phyloP scores from a whole-genome alignment of 129 eudicot species.

The Logfia minima region DNA sequence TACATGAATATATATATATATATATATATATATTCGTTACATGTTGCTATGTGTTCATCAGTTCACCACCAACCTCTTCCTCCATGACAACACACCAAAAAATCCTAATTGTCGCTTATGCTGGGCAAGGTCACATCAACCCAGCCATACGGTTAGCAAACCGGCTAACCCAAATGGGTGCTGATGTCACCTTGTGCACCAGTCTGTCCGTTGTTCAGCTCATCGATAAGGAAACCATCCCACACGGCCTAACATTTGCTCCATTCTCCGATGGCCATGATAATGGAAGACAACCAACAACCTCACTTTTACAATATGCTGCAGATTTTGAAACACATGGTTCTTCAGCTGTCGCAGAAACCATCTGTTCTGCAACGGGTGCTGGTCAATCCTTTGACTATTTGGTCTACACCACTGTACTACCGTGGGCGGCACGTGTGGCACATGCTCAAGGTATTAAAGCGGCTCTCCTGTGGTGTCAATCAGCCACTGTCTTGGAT shows the following conservation, averaged over 20 bases:
- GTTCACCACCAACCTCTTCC: background rate
- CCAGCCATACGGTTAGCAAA: conserved; percentile 45
- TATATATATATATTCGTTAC: background rate
- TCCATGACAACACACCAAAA: conserved; percentile 11
- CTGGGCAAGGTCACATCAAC: conserved; percentile 43
- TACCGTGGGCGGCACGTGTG: conserved; percentile 48
- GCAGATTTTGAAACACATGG: conserved; percentile 15
- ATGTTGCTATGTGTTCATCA: background rate
- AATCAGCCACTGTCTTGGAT: conserved; percentile 42
- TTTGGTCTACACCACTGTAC: conserved; percentile 39
- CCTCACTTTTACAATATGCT: conserved; percentile 12
- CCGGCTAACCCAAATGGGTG: conserved; percentile 31
- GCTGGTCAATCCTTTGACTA: conserved; percentile 29
- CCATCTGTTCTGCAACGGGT: background rate
- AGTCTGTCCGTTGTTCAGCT: background rate
- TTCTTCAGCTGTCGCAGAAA: conserved; percentile 11
- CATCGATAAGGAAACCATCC: conserved; percentile 2
- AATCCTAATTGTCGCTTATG: conserved; percentile 37
- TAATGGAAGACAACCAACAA: background rate
- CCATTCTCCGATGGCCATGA: background rate
- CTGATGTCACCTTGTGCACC: conserved; percentile 33
- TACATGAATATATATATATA: background rate
- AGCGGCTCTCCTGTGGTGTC: conserved; percentile 48
- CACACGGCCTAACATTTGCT: conserved; percentile 9
- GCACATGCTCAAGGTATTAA: conserved; percentile 38